Evolutionary conservation across 176 grass and related monocot genomes (phyloP), one percentile per base, ranked within the genome.

Genomic region (Alloteropsis semialata): DNA sequence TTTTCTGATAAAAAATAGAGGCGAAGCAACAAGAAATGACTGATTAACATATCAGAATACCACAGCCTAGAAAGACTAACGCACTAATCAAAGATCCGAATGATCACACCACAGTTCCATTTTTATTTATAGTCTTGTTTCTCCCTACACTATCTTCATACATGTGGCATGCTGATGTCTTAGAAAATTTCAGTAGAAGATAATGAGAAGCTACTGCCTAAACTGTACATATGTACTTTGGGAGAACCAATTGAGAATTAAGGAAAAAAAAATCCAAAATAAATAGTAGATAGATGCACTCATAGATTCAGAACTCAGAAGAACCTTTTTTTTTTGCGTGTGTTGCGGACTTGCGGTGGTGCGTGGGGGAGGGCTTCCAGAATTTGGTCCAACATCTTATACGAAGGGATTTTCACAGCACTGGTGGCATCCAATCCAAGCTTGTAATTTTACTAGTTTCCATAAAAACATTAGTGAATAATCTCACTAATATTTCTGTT

Each of bases 401-500:
- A 19, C 30, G 61, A 65, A 36, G 16, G 21, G 18, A 4, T 10
- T 65, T 36, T 36, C 21, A 36, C 3, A 36, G 16, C 17, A 8
- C 17, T 7, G 9, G 32, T 19, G 36, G 30, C 9, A 38, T 42
- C 39, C 22, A 42, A 38, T 42, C 39, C 22, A 42, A 42, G 19
- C 5, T 68, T 69, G 19, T 22, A 25, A 41, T 25, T 43, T 67
- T 2, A 42, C 38, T 38, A 25, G 38, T 17, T 45, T 45, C 37
- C 37, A 25, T 25, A 69, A 43, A 15, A 15, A 2, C 13, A 43
- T 69, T 45, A 28, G 39, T 69, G 1, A n/a, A 45, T 28, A 69
- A 4, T 69, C 38, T 27, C 1, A 2, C 67, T 70, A 30, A 46
- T 81, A 27, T 81, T 89, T 61, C 33, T 55, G 17, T 85, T 77